Evolutionary conservation across 1,284 basidiomycete species (phyloP).

Genomic region (Lentinula novae-zelandiae): DNA sequence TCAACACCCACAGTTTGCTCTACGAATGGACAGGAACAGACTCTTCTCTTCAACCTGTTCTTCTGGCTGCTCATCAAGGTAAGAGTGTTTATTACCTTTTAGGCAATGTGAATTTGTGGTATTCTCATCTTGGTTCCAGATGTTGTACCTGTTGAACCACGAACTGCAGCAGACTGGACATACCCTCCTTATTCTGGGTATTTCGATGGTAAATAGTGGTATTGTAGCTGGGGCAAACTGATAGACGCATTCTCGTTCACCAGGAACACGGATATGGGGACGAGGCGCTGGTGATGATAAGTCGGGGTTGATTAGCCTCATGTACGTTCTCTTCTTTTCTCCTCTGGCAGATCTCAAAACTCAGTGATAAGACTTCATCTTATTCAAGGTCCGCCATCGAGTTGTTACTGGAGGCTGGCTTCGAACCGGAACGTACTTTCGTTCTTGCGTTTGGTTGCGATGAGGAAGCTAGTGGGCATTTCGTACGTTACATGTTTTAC

Average conservation of each 20-base stretch:
- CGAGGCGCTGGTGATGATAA: slow-evolving; percentile 43
- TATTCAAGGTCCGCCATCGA: slow-evolving; percentile 35
- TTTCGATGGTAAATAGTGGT: slow-evolving; percentile 33
- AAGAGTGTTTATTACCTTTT: not conserved
- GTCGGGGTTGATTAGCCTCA: slow-evolving; percentile 33
- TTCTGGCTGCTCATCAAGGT: slow-evolving; percentile 58
- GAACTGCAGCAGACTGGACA: slow-evolving; percentile 42
- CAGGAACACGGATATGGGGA: slow-evolving; percentile 37
- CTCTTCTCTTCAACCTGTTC: slow-evolving; percentile 47
- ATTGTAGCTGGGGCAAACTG: not conserved
- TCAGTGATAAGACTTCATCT: not conserved
- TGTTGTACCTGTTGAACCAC: slow-evolving; percentile 48
- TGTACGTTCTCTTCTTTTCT: slow-evolving; percentile 20
- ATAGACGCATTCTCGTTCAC: not conserved
- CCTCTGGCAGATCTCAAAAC: not conserved
- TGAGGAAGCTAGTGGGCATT: slow-evolving; percentile 47
- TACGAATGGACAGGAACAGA: slow-evolving; percentile 55
- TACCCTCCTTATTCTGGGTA: slow-evolving; percentile 47
- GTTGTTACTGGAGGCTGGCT: slow-evolving; percentile 37
- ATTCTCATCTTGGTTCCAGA: slow-evolving; percentile 26
- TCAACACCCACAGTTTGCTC: slow-evolving; percentile 50
- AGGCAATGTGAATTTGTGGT: not conserved
- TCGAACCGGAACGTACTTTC: slow-evolving; percentile 42
- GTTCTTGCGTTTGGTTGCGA: slow-evolving; percentile 58
- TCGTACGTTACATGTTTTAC: slow-evolving; percentile 21